A percentile compares a stretch with the other conserved stretches of the same genome.
These are phyloP conservation scores for Metschnikowia orientalis DNA, from an alignment of 805 yeast genomes.

Conservation along the genomic window DNA sequence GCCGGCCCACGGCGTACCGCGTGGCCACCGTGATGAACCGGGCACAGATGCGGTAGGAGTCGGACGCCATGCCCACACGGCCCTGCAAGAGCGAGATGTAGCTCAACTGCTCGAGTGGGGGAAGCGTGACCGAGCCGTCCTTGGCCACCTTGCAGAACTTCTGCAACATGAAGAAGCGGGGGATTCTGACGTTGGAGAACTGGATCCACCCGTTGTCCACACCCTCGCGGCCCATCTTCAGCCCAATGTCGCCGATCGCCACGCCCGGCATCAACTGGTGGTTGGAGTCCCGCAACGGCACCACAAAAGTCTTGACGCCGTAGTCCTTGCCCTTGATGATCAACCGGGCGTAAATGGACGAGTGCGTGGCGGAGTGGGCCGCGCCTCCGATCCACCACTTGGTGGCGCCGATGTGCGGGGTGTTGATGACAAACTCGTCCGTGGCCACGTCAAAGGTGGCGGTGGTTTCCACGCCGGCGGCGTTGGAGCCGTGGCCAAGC, in stretches of 20 bases:
- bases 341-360: slow-evolving; percentile 39
- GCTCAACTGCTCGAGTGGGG: slow-evolving; percentile 44
- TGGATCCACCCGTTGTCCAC: slow-evolving; percentile 49
- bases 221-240: slow-evolving; percentile 48
- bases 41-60: slow-evolving; percentile 40
- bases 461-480: slow-evolving; percentile 20
- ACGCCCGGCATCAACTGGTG: slow-evolving; percentile 43
- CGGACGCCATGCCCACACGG: slow-evolving; percentile 42
- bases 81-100: slow-evolving; percentile 43
- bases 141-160: slow-evolving; percentile 38
- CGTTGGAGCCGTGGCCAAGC: slow-evolving; percentile 21
- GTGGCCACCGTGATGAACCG: slow-evolving; percentile 41
- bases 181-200: slow-evolving; percentile 40
- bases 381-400: slow-evolving; percentile 52
- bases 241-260: slow-evolving; percentile 44
- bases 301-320: slow-evolving; percentile 45
- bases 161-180: slow-evolving; percentile 45
- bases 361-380: slow-evolving; percentile 45
- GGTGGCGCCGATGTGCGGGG: slow-evolving; percentile 47
- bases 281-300: slow-evolving; percentile 42
- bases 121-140: slow-evolving; percentile 38
- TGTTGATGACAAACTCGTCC: slow-evolving; percentile 42
- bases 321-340: slow-evolving; percentile 42
- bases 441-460: slow-evolving; percentile 36
- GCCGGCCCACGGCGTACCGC: slow-evolving; percentile 44